Evolutionary conservation across 108 stramenopile genomes (phyloP).

Genomic region (Fistulifera pelliculosa): DNA sequence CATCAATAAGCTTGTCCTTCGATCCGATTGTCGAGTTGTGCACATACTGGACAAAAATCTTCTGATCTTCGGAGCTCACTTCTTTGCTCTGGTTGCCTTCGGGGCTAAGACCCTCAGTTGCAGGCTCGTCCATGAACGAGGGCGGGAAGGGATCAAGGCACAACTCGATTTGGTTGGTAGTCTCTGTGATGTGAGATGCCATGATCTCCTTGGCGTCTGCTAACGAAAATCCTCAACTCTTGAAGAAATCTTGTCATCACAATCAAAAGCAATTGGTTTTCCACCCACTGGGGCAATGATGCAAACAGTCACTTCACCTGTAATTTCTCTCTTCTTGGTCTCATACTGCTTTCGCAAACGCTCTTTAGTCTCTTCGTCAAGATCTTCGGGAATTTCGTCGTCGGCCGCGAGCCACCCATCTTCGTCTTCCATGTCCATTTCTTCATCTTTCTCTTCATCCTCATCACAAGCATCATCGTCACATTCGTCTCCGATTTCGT

Average conservation of each 20-base stretch:
- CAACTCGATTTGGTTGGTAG: conserved; percentile 1
- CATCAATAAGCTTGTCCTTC: conserved; percentile 70
- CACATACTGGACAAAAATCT: neutral
- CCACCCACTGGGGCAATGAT: conserved; percentile 12
- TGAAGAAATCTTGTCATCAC: neutral
- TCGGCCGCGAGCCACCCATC: conserved; percentile 78
- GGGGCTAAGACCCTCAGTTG: neutral
- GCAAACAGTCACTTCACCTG: conserved; percentile 1
- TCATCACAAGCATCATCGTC: conserved; percentile 48
- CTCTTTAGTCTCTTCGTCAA: conserved; percentile 59
- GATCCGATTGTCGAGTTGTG: conserved; percentile 50
- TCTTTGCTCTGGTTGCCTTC: neutral
- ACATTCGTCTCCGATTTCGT: conserved; percentile 74
- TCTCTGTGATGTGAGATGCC: neutral
- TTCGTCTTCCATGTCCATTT: conserved; percentile 36
- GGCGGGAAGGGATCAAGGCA: conserved; percentile 68
- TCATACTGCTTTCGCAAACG: conserved; percentile 37
- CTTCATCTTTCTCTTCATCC: conserved; percentile 59
- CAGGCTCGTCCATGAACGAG: conserved; percentile 15
- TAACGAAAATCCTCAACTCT: neutral
- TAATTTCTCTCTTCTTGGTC: neutral
- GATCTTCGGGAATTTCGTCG: conserved; percentile 59
- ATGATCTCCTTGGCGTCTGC: conserved; percentile 1
- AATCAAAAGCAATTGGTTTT: neutral
- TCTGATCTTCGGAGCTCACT: neutral